Base-by-base conservation (phyloP, 2,329 filamentous ascomycete species). In the Aspergillus proliferans region DNA sequence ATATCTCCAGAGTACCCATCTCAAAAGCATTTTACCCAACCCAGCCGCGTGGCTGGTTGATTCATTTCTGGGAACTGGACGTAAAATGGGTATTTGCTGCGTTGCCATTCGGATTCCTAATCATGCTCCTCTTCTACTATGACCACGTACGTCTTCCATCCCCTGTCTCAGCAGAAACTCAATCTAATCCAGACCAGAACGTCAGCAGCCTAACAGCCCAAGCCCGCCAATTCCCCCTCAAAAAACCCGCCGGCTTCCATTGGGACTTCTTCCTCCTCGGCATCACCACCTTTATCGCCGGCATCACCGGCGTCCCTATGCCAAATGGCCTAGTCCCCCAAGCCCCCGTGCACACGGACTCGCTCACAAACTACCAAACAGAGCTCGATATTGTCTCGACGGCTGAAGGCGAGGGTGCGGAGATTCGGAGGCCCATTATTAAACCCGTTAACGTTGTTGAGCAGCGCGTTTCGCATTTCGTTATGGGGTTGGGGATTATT, bases 41-140 rank as follows among this genome's bases (percentile, higher is more conserved):
- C 0, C 74, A 70, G 0, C 80, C 83, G 46, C 76, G 87, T 42
- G 71, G 74, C 46, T 93, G 88, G 88, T 78, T 92, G 45, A 79
- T 93, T 36, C 76, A 81, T 51, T 90, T 92, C 59, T 91, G 87
- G 86, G 77, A 89, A 52, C 75, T 91, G 43, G 73, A 72, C 39
- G 80, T 85, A 3, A 76, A 75, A 1, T 83, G 91, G 45, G 76
- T 91, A 5, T 93, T 93, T 63, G 74, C 87, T 43, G 88, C 88
- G 2, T 77, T 92, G 10, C 88, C 88, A 0, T 93, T 93, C 70
- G 88, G 86, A 1, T 64, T 91, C 33, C 72, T 93, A 1, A 73
- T 93, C 9, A 93, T 88, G 0, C 81, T 92, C 14, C 71, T 93
- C 7, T 93, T 93, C 63, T 92, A 85, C 75, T 92, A 91, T 63